phyloP scores from a whole-genome alignment of 306 rosid genomes.

The Styphnolobium japonicum region DNA sequence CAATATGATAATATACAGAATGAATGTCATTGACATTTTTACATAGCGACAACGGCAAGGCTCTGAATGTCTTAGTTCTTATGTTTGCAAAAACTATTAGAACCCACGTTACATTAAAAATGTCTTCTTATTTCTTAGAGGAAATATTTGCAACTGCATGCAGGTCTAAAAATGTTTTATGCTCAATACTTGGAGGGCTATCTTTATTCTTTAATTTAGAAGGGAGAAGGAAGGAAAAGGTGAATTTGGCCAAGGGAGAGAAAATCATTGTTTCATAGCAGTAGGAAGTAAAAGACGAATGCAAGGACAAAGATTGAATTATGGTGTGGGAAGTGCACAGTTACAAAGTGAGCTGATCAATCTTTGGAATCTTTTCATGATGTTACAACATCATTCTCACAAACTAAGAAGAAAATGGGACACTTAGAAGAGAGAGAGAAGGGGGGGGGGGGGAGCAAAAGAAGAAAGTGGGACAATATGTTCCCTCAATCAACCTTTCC shows the following conservation, averaged over 20 bases:
- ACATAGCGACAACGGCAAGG: background rate
- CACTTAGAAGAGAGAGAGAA: background rate
- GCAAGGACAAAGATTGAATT: conserved; percentile 42
- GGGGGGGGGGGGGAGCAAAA: background rate
- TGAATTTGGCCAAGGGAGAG: background rate
- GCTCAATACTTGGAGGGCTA: background rate
- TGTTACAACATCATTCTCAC: conserved; percentile 33
- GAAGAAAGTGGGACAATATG: conserved; percentile 42
- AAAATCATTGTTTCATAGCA: conserved; percentile 17
- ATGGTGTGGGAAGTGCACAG: conserved; percentile 27
- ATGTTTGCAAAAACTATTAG: background rate
- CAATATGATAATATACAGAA: background rate
- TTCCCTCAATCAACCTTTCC: conserved; percentile 40
- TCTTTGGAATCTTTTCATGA: conserved; percentile 31
- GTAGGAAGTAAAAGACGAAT: conserved; percentile 8
- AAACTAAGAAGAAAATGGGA: conserved; percentile 22
- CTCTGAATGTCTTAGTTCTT: too few species aligned
- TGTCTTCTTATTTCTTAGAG: background rate
- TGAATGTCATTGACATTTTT: background rate
- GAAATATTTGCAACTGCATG: background rate
- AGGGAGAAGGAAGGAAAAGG: background rate
- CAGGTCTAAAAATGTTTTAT: background rate
- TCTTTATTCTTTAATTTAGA: too few species aligned
- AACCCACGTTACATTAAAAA: background rate
- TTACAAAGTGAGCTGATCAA: conserved; percentile 17